phyloP scores from a whole-genome alignment of 2,329 filamentous ascomycete genomes.

The Aspergillus caelatus region DNA sequence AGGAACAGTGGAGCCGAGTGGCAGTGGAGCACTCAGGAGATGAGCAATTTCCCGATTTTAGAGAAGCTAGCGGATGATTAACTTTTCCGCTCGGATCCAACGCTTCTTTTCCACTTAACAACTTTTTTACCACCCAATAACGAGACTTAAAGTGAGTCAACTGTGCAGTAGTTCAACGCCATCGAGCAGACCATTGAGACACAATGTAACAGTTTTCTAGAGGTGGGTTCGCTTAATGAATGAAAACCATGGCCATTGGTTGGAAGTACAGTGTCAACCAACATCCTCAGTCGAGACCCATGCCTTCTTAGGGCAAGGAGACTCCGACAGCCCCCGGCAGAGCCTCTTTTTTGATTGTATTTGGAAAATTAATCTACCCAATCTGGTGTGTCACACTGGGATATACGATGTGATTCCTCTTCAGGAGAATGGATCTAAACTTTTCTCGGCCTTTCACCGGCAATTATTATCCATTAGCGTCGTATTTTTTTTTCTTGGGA shows the following conservation, averaged over 20 bases:
- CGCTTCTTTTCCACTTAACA: neutral
- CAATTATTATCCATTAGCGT: neutral
- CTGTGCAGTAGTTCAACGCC: neutral
- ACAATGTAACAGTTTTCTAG: neutral
- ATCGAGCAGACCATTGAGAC: neutral
- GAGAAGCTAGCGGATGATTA: neutral
- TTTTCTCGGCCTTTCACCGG: neutral
- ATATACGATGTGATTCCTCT: neutral
- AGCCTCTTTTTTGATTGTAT: neutral
- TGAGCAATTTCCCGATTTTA: slow-evolving; percentile 1
- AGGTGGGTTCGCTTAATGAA: neutral
- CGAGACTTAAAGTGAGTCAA: neutral
- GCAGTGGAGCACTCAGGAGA: neutral
- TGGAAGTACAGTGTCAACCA: neutral
- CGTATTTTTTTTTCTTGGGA: neutral
- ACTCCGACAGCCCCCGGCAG: neutral
- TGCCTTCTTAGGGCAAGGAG: neutral
- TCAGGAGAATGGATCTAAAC: neutral
- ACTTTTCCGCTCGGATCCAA: neutral
- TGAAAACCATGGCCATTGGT: neutral
- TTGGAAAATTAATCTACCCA: neutral
- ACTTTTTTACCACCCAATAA: neutral
- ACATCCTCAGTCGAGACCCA: neutral
- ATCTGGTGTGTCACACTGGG: neutral
- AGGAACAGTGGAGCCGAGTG: neutral